Evolutionary conservation across 108 stramenopile species (phyloP).

Genomic region (Licmophora abbreviata): DNA sequence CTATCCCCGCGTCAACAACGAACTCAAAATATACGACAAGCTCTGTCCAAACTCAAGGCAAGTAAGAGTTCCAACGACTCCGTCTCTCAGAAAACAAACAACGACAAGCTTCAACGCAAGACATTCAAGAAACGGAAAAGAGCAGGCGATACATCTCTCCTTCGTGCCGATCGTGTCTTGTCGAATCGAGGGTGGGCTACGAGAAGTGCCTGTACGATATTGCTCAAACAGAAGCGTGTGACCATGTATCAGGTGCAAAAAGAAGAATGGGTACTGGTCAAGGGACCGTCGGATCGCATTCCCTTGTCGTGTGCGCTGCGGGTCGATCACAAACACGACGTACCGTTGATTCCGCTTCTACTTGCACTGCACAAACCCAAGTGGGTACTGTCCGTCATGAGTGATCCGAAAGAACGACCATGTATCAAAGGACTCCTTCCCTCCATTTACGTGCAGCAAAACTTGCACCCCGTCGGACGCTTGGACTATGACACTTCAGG

Average conservation of each 20-base stretch:
- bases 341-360: constrained; percentile 55
- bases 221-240: constrained; percentile 55
- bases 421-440: constrained; percentile 18
- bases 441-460: not conserved
- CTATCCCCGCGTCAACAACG: not conserved
- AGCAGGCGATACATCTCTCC: too few species aligned
- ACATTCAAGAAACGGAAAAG: constrained; percentile 13
- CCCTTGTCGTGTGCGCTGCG: constrained; percentile 45
- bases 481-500: constrained; percentile 83
- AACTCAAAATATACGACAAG: too few species aligned
- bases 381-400: constrained; percentile 71
- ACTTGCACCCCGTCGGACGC: constrained; percentile 80
- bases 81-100: not conserved
- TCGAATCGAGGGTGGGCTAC: constrained; percentile 64
- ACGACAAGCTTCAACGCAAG: constrained; percentile 1
- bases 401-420: constrained; percentile 39
- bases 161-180: constrained; percentile 71
- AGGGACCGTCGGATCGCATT: constrained; percentile 60
- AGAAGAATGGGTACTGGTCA: constrained; percentile 10
- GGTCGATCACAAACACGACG: constrained; percentile 47
- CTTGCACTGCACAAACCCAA: constrained; percentile 80
- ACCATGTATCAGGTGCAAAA: constrained; percentile 9
- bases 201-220: constrained; percentile 57
- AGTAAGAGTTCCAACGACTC: not conserved
- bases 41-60: not conserved